Evolutionary conservation across 371 early-diverging fungal species (phyloP), one percentile per base, ranked within the genome.

Genomic region (Saksenaea vasiformis): DNA sequence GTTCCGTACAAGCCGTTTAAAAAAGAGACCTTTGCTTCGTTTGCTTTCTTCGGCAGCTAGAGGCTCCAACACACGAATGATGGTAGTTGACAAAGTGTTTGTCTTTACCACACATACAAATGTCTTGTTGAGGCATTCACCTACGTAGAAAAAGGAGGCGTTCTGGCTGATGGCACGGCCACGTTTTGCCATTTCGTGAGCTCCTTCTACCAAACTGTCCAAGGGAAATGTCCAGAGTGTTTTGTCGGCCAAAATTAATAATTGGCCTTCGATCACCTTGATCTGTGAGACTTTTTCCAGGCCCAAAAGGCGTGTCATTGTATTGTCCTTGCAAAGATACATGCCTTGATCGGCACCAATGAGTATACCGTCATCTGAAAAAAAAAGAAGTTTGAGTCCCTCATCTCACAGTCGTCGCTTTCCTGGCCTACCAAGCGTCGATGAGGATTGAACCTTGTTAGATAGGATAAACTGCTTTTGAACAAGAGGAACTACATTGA

Each of bases 71-170:
- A 91, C 88, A 63, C 92, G 93, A 67, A 94, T 87, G 3, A 85
- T 91, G 0, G 92, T 87, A 80, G 91, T 74, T 11, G 77, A 82
- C 13, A 87, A 56, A 1, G 91, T 79, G 53, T 85, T 85, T 9
- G 85, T 81, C 58, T 88, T 87, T 28, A 92, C 92, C 3, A 90
- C 84, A 55, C 91, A 89, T 22, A 97, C 87, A 5, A 95, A 72
- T 1, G 90, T 85, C 58, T 83, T 74, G 43, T 85, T 85, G 63
- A 86, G 77, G 68, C 90, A 93, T n/a, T 87, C 79, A 8, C 97
- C 97, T 1, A 88, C 85, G 71, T 94, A 91, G 83, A 97, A 94
- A 72, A 96, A 96, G 51, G 90, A 86, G 19, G 92, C 88, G 56
- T 91, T 88, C n/a, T 89, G 81, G 35, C 85, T 87, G 36, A 97